Conservation (phyloP, 176 grass and related monocot genomes). For the Avena sativa region DNA sequence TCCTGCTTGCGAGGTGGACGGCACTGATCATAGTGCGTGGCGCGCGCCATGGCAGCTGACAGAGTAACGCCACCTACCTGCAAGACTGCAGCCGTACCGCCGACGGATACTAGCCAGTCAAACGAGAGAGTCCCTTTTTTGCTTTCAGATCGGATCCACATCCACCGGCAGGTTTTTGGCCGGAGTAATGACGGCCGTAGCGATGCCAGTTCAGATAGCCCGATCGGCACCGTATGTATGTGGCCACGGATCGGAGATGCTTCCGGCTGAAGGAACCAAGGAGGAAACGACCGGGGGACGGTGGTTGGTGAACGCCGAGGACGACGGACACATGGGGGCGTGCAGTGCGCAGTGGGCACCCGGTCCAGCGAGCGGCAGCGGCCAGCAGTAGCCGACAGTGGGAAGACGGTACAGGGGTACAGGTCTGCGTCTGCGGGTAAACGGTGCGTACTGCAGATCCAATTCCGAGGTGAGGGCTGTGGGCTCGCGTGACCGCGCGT, state of each 20-base stretch:
- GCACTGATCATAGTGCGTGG: not conserved
- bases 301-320: slow-evolving; percentile 23
- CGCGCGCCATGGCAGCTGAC: too few relatives aligned
- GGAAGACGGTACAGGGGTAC: not conserved
- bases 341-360: slow-evolving; percentile 11
- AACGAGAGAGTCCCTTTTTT: too few relatives aligned
- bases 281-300: not conserved
- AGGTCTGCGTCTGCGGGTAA: not conserved
- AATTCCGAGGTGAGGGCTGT: not conserved
- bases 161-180: not conserved
- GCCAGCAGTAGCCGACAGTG: not conserved
- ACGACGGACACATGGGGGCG: slow-evolving; percentile 5
- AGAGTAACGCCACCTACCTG: too few relatives aligned
- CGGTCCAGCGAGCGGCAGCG: slow-evolving; percentile 37
- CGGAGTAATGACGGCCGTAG: slow-evolving; percentile 13
- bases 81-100: not conserved
- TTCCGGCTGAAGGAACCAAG: slow-evolving; percentile 33
- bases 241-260: not conserved
- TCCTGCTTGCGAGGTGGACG: slow-evolving; percentile 13
- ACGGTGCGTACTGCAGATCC: not conserved
- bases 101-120: not conserved
- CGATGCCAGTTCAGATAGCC: not conserved
- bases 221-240: too few relatives aligned
- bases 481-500: not conserved
- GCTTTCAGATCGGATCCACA: not conserved